Conservation (phyloP, 768 basidiomycete species). For the Gautieria morchelliformis region DNA sequence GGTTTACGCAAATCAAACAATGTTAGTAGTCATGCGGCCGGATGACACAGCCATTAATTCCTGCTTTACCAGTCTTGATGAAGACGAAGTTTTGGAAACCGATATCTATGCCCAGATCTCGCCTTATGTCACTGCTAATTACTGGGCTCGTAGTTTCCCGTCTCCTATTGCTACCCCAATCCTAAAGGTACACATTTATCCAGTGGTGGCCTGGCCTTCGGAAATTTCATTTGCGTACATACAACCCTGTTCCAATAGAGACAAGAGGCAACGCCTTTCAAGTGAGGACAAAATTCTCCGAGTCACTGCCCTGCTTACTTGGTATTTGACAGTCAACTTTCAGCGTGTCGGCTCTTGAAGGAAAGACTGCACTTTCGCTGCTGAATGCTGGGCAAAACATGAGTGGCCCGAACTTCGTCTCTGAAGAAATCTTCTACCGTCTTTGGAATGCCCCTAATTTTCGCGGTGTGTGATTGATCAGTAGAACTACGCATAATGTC, state of each 20-base stretch:
- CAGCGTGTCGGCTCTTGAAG: constrained; percentile 4
- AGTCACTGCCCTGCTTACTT: background rate
- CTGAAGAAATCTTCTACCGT: constrained; percentile 9
- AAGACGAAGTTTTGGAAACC: constrained; percentile 9
- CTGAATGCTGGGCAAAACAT: constrained; percentile 2
- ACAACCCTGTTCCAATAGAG: constrained; percentile 6
- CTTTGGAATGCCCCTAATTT: constrained; percentile 11
- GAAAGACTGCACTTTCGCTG: background rate
- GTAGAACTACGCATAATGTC: background rate
- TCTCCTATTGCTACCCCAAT: background rate
- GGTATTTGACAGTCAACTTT: background rate
- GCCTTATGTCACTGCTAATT: constrained; percentile 10
- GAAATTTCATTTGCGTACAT: constrained; percentile 10
- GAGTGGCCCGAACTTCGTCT: background rate
- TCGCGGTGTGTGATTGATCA: constrained; percentile 1
- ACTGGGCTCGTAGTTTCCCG: background rate
- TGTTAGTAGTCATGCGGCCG: background rate
- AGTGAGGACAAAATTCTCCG: background rate
- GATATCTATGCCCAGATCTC: constrained; percentile 9
- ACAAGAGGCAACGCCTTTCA: constrained; percentile 7
- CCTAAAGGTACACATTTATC: background rate
- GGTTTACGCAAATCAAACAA: constrained; percentile 11
- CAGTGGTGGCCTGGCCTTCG: constrained; percentile 11
- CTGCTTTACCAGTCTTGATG: constrained; percentile 4
- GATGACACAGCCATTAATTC: background rate